These are phyloP conservation scores for Umbelopsis sp. DNA, from an alignment of 192 early-diverging fungal species.

Conservation along the genomic window DNA sequence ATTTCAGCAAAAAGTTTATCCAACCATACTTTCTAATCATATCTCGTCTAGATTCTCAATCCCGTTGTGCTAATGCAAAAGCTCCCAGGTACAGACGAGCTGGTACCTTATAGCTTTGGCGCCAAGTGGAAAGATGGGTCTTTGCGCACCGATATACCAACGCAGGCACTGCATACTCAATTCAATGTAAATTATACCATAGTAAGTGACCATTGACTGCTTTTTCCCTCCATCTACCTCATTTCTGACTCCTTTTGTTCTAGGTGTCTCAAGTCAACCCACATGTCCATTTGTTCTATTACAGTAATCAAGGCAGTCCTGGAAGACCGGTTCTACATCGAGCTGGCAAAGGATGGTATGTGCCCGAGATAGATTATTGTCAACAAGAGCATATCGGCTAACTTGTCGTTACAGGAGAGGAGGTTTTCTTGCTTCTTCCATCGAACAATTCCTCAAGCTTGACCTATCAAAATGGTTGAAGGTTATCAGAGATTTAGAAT, in stretches of 20 bases:
- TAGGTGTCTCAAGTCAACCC: slow-evolving; percentile 76
- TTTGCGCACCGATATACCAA: slow-evolving; percentile 81
- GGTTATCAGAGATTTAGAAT: slow-evolving; percentile 74
- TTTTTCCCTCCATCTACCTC: neutral
- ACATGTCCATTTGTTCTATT: slow-evolving; percentile 87
- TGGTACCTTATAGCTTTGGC: slow-evolving; percentile 79
- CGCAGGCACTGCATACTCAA: slow-evolving; percentile 69
- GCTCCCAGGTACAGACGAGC: slow-evolving; percentile 52
- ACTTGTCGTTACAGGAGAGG: slow-evolving; percentile 58
- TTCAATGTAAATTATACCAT: slow-evolving; percentile 89
- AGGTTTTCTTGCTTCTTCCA: slow-evolving; percentile 78
- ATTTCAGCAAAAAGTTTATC: too few relatives aligned
- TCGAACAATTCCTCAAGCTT: slow-evolving; percentile 82
- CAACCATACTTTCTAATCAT: neutral
- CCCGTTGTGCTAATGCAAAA: slow-evolving; percentile 86
- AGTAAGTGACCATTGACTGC: slow-evolving; percentile 44
- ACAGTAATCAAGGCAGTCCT: slow-evolving; percentile 72
- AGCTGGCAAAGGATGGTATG: slow-evolving; percentile 69
- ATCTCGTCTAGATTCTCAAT: slow-evolving; percentile 57
- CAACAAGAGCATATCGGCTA: neutral
- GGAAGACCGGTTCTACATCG: slow-evolving; percentile 76
- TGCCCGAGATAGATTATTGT: neutral
- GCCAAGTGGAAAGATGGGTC: slow-evolving; percentile 87
- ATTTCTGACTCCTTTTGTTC: neutral
- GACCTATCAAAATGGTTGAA: slow-evolving; percentile 88